Conservation (phyloP, 306 rosid genomes). For the Delonix regia region DNA sequence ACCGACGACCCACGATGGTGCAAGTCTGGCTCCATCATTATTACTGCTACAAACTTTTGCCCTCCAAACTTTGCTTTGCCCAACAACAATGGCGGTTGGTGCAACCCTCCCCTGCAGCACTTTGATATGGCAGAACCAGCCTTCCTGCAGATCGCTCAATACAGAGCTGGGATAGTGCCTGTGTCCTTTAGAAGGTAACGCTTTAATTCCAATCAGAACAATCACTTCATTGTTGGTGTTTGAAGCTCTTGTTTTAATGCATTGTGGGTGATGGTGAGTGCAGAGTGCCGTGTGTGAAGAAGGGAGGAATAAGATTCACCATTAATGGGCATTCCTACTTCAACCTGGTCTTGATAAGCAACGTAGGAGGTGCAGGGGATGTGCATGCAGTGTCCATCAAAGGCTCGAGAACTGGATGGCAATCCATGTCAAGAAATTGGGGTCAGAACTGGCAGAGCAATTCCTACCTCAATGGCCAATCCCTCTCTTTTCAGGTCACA, state of each 20-base stretch:
- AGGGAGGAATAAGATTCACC: constrained; percentile 52
- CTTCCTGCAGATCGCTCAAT: constrained; percentile 77
- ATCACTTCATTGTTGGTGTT: too few species aligned
- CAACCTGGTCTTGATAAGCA: constrained; percentile 46
- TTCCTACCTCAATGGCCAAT: constrained; percentile 45
- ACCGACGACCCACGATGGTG: constrained; percentile 78
- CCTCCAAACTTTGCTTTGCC: constrained; percentile 72
- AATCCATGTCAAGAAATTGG: constrained; percentile 48
- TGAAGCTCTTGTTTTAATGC: too few species aligned
- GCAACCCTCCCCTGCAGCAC: constrained; percentile 91
- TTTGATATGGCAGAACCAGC: constrained; percentile 92
- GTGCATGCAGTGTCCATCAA: constrained; percentile 62
- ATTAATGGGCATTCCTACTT: constrained; percentile 49
- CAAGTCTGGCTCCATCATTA: constrained; percentile 61
- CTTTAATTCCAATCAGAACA: too few species aligned
- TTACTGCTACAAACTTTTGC: constrained; percentile 87
- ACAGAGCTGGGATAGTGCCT: constrained; percentile 84
- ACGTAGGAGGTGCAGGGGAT: constrained; percentile 51
- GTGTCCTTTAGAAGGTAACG: constrained; percentile 74
- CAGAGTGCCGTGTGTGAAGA: constrained; percentile 45
- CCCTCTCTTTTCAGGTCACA: constrained; percentile 47
- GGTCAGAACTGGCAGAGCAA: constrained; percentile 53
- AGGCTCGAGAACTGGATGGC: constrained; percentile 44
- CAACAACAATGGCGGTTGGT: constrained; percentile 85
- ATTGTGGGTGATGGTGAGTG: neutral